A percentile compares a stretch with the other conserved stretches of the same genome.
phyloP scores from a whole-genome alignment of 2,329 filamentous ascomycete genomes.

The Sporothrix pseudoabietina region DNA sequence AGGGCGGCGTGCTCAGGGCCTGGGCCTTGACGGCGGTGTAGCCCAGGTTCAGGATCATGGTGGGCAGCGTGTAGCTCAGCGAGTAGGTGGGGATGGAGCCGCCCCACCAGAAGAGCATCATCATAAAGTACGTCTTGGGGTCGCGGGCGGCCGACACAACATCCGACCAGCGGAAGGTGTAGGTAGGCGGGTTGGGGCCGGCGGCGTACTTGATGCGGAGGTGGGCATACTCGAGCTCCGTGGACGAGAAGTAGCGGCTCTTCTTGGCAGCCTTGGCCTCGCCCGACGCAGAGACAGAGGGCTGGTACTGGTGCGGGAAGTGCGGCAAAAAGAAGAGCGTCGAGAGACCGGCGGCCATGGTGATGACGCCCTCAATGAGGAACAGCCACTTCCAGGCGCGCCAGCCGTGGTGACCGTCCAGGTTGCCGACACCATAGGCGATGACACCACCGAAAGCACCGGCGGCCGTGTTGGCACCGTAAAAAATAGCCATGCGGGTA shows the following conservation, averaged over 20 bases:
- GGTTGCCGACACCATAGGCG: slow-evolving; percentile 32
- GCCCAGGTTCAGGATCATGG: slow-evolving; percentile 39
- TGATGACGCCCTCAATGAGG: slow-evolving; percentile 47
- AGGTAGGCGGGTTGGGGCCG: slow-evolving; percentile 31
- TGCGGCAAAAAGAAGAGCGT: slow-evolving; percentile 39
- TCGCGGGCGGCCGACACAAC: slow-evolving; percentile 17
- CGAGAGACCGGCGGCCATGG: slow-evolving; percentile 42
- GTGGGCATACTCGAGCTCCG: slow-evolving; percentile 48
- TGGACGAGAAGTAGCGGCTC: slow-evolving; percentile 55
- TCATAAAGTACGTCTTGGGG: slow-evolving; percentile 55
- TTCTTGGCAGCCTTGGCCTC: slow-evolving; percentile 38
- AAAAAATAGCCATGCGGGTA: slow-evolving; percentile 35
- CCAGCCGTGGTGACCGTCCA: slow-evolving; percentile 23
- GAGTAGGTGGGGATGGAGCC: slow-evolving; percentile 28
- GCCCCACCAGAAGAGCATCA: slow-evolving; percentile 40
- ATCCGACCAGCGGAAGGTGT: slow-evolving; percentile 37
- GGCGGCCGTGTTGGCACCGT: slow-evolving; percentile 34
- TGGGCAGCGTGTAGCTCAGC: slow-evolving; percentile 38
- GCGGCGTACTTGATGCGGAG: slow-evolving; percentile 33
- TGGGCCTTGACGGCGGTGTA: slow-evolving; percentile 39
- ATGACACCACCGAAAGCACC: slow-evolving; percentile 32
- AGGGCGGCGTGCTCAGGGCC: slow-evolving; percentile 41
- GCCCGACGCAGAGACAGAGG: not conserved
- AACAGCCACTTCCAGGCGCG: slow-evolving; percentile 46
- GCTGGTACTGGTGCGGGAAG: slow-evolving; percentile 34